A percentile compares a stretch with the other conserved stretches of the same genome.
phyloP scores from a whole-genome alignment of 1,284 basidiomycete species.

The Pterulicium gracile region DNA sequence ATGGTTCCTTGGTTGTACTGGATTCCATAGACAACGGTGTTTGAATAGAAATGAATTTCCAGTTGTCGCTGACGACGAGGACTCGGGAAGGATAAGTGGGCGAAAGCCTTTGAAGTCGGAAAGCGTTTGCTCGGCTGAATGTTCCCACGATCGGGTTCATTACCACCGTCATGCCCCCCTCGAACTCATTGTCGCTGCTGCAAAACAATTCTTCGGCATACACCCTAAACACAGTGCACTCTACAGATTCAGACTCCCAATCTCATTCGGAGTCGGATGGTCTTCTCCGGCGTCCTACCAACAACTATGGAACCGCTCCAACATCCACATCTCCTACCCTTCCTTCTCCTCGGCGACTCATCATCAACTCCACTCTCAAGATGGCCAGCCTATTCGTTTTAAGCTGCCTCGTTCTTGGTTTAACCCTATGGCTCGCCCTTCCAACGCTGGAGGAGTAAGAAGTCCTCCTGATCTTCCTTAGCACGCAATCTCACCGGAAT shows the following conservation, averaged over 20 bases:
- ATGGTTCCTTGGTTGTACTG: too few species aligned
- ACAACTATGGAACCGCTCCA: constrained; percentile 41
- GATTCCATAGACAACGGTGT: too few species aligned
- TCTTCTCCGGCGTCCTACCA: constrained; percentile 16
- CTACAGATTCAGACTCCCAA: constrained; percentile 21
- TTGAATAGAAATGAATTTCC: too few species aligned
- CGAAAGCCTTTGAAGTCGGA: too few species aligned
- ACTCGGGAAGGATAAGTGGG: neutral
- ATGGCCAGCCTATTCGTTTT: constrained; percentile 69
- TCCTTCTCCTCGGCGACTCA: constrained; percentile 39
- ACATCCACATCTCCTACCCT: constrained; percentile 24
- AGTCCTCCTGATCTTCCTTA: neutral
- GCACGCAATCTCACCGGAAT: neutral
- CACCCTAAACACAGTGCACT: constrained; percentile 47
- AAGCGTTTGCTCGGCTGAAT: too few species aligned
- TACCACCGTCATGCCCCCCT: constrained; percentile 6
- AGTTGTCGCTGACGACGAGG: constrained; percentile 5
- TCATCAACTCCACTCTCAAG: constrained; percentile 74
- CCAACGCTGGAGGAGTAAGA: constrained; percentile 66
- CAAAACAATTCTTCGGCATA: constrained; percentile 45
- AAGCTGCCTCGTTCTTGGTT: constrained; percentile 60
- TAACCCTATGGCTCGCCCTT: constrained; percentile 68
- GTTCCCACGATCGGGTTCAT: neutral
- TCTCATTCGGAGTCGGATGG: constrained; percentile 20
- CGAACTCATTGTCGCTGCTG: constrained; percentile 7